phyloP scores from a whole-genome alignment of 306 rosid species.

The Trichosanthes truncata region DNA sequence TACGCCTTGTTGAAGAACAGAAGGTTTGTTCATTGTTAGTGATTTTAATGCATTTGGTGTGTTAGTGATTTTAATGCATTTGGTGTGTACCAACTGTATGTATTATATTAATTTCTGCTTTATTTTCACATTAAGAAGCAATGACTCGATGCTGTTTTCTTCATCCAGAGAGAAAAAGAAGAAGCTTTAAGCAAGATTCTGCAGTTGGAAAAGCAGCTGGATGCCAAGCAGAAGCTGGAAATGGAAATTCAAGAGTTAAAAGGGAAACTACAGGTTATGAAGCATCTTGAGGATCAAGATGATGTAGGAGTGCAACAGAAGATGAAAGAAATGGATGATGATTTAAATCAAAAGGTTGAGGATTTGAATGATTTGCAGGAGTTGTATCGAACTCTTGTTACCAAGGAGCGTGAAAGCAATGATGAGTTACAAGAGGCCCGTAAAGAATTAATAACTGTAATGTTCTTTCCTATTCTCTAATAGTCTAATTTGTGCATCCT shows the following conservation, averaged over 20 bases:
- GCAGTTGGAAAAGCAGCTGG: slow-evolving; percentile 74
- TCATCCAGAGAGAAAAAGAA: slow-evolving; percentile 70
- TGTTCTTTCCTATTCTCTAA: slow-evolving; percentile 11
- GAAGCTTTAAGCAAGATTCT: slow-evolving; percentile 74
- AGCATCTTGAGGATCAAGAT: slow-evolving; percentile 87
- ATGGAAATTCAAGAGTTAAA: slow-evolving; percentile 89
- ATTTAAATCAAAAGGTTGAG: slow-evolving; percentile 43
- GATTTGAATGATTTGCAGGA: slow-evolving; percentile 37
- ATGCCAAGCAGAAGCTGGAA: slow-evolving; percentile 82
- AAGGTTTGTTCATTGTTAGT: slow-evolving; percentile 39
- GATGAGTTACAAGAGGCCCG: slow-evolving; percentile 93
- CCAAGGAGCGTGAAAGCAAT: slow-evolving; percentile 85
- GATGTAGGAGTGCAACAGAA: slow-evolving; percentile 68
- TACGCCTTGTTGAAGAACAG: slow-evolving; percentile 78
- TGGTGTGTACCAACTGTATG: background rate
- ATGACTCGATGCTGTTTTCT: background rate
- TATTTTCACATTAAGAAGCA: background rate
- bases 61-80: background rate
- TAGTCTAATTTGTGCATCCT: background rate
- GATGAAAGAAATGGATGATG: slow-evolving; percentile 69
- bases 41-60: background rate
- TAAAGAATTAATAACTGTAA: slow-evolving; percentile 49
- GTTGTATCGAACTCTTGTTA: slow-evolving; percentile 45
- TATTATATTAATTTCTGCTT: background rate
- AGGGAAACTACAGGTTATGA: slow-evolving; percentile 90